phyloP scores from a whole-genome alignment of 164 flowering plant species.

The Warburgia ugandensis region DNA sequence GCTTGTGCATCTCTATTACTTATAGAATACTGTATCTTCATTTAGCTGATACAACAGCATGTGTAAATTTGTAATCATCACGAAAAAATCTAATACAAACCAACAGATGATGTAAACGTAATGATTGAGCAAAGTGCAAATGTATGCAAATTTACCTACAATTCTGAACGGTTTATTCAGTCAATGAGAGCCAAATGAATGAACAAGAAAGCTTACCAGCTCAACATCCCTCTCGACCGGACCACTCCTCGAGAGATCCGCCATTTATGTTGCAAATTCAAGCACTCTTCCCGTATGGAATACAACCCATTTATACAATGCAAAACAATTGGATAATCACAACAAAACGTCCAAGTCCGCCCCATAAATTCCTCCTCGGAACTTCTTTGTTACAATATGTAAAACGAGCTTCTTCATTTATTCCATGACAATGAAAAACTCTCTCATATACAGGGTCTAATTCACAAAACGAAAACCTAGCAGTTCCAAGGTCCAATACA shows the following conservation, averaged over 20 bases:
- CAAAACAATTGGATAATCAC: slow-evolving; percentile 3
- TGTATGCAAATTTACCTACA: too few species aligned
- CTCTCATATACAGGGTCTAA: not conserved
- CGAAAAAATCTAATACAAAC: too few species aligned
- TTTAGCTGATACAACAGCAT: too few species aligned
- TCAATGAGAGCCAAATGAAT: not conserved
- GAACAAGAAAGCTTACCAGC: slow-evolving; percentile 33
- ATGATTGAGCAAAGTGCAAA: too few species aligned
- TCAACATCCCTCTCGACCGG: slow-evolving; percentile 63
- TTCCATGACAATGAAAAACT: slow-evolving; percentile 1
- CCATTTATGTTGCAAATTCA: slow-evolving; percentile 60
- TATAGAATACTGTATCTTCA: too few species aligned
- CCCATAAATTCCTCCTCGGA: slow-evolving; percentile 20
- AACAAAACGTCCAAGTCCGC: slow-evolving; percentile 9
- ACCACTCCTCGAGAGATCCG: slow-evolving; percentile 49
- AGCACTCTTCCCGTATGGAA: slow-evolving; percentile 18
- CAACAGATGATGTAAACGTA: too few species aligned
- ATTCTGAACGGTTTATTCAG: not conserved
- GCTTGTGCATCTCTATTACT: too few species aligned
- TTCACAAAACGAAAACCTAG: not conserved
- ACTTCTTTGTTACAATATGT: slow-evolving; percentile 8
- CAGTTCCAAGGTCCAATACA: not conserved
- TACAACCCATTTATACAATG: slow-evolving; percentile 42
- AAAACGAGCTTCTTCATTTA: slow-evolving; percentile 14
- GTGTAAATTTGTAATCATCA: too few species aligned